Base-by-base conservation (phyloP, 306 rosid genomes). In the Senna siamea region DNA sequence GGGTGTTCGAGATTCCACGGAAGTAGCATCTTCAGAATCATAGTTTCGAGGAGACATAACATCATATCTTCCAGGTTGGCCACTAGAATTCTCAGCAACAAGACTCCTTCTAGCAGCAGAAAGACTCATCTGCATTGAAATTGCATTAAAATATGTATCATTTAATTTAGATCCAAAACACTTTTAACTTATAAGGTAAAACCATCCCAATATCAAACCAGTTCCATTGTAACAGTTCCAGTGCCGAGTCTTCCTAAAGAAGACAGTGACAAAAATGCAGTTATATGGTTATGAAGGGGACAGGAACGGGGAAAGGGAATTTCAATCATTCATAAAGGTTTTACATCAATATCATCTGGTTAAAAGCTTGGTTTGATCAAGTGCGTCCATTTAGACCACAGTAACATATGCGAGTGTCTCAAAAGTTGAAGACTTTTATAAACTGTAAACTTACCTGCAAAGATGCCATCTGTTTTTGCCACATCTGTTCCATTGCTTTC, bases 381-480 rank as follows among this genome's bases (percentile, higher is more conserved):
- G 35, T 35, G 57, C 48, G 15, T 62, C 46, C 41, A 55, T 20
- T 53, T 69, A 9, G 23, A 34, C 73, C 48, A 62, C 69, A 34
- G 17, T 38, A 60, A 34, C 54, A 73, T 52, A 69, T 0, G 26
- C 37, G 7, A 2, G 53, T 37, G 14, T 17, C 54, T 11, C 32
- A 63, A 67, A 55, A 53, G 9, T 51, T 37, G 72, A 77, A 72
- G 7, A 55, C 12, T 41, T 72, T 18, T 35, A 76, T 63, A 64
- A 78, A 73, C 69, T 41, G 69, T 73, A 80, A 79, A 86, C 96
- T 80, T 83, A 95, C 99, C 71, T 95, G 99, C 90, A 95, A 85
- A 74, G 99, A 95, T 26, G 82, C 62, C 99, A 90, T 95, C 83
- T 95, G 98, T 81, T 79, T 90, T 85, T 92, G 97, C 98, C 98